phyloP scores from a whole-genome alignment of 2,329 filamentous ascomycete species.

The Venturia carpophila region DNA sequence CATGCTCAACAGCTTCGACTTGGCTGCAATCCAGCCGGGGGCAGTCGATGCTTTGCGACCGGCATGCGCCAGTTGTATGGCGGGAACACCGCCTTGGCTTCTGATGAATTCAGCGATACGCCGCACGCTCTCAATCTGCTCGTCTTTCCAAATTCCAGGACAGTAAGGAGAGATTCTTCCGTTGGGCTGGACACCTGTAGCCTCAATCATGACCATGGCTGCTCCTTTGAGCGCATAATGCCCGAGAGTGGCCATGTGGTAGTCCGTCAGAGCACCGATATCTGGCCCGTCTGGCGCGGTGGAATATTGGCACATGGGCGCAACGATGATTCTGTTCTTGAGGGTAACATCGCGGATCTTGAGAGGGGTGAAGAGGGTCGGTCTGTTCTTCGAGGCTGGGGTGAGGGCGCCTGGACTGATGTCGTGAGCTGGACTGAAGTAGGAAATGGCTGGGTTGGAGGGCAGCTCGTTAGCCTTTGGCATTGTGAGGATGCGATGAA shows the following conservation, averaged over 20 bases:
- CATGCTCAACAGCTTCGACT: slow-evolving; percentile 24
- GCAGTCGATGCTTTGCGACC: slow-evolving; percentile 31
- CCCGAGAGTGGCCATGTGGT: slow-evolving; percentile 32
- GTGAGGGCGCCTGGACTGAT: slow-evolving; percentile 11
- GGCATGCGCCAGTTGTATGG: slow-evolving; percentile 32
- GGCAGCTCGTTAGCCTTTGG: slow-evolving; percentile 10
- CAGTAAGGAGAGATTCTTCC: slow-evolving; percentile 32
- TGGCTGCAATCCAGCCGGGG: slow-evolving; percentile 27
- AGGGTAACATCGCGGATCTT: slow-evolving; percentile 31
- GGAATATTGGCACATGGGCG: slow-evolving; percentile 34
- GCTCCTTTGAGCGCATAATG: slow-evolving; percentile 35
- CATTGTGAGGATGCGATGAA: background rate
- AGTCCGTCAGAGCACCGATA: slow-evolving; percentile 30
- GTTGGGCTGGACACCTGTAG: slow-evolving; percentile 30
- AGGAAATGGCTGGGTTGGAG: slow-evolving; percentile 8
- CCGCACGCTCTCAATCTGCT: slow-evolving; percentile 30
- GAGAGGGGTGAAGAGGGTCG: slow-evolving; percentile 31
- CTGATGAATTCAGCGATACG: slow-evolving; percentile 31
- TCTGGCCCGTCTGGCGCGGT: slow-evolving; percentile 29
- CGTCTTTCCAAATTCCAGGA: slow-evolving; percentile 31
- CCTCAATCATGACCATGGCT: slow-evolving; percentile 30
- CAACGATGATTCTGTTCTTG: slow-evolving; percentile 32
- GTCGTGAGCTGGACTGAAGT: slow-evolving; percentile 17
- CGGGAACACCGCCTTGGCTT: slow-evolving; percentile 27
- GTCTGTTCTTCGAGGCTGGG: slow-evolving; percentile 17